These are phyloP conservation scores for Cercospora canescens DNA, from an alignment of 2,329 filamentous ascomycete genomes.

Conservation along the genomic window DNA sequence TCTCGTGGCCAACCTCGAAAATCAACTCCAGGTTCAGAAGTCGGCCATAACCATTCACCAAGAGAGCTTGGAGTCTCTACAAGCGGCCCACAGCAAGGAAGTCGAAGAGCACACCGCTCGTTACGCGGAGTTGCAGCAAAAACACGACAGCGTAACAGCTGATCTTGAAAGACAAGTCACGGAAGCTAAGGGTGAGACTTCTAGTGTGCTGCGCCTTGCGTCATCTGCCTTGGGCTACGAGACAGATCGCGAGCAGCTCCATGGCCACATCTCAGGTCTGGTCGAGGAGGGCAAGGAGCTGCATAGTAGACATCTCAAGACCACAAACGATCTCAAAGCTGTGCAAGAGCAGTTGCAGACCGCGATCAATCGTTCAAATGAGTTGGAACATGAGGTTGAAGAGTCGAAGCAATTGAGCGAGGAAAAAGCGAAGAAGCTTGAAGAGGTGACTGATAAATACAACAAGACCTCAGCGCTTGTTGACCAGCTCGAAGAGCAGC, in stretches of 20 bases:
- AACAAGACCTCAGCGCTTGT: slow-evolving; percentile 90
- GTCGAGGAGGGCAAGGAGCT: slow-evolving; percentile 49
- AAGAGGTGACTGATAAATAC: slow-evolving; percentile 64
- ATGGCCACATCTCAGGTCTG: slow-evolving; percentile 45
- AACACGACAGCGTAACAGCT: slow-evolving; percentile 34
- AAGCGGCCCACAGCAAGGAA: slow-evolving; percentile 55
- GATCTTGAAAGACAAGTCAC: slow-evolving; percentile 61
- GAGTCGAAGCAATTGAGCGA: slow-evolving; percentile 53
- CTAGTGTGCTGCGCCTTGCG: slow-evolving; percentile 63
- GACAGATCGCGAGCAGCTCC: slow-evolving; percentile 45
- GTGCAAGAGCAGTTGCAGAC: slow-evolving; percentile 46
- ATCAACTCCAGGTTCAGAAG: slow-evolving; percentile 58
- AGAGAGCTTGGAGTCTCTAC: slow-evolving; percentile 53
- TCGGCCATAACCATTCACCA: slow-evolving; percentile 56
- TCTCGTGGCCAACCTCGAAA: slow-evolving; percentile 57
- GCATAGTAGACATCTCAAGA: slow-evolving; percentile 43
- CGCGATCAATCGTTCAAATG: slow-evolving; percentile 39
- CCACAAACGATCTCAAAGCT: slow-evolving; percentile 44
- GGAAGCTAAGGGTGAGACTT: slow-evolving; percentile 59
- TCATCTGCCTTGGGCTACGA: slow-evolving; percentile 66
- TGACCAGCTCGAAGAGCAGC: slow-evolving; percentile 94
- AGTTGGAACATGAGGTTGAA: slow-evolving; percentile 45
- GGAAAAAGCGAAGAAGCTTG: slow-evolving; percentile 58
- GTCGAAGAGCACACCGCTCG: slow-evolving; percentile 49
- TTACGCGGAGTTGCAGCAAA: slow-evolving; percentile 37